Evolutionary conservation across 345 rosid genomes (phyloP), one percentile per base, ranked within the genome.

Genomic region (Psidium friedrichsthalianum): DNA sequence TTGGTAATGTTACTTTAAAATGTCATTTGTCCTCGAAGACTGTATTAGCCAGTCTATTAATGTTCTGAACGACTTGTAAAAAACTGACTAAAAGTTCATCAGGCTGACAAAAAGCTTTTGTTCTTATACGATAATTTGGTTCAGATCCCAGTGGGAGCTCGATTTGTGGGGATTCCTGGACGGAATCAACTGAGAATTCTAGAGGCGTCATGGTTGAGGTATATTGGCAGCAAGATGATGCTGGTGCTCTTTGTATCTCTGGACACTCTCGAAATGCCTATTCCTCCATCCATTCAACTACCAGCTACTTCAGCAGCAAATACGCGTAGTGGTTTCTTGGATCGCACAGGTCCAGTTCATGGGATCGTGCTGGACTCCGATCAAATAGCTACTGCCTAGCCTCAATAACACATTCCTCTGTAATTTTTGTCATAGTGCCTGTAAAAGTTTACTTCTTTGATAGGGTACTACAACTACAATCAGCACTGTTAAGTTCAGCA

Each of bases 201-300:
- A 88, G 90, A 76, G 98, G 99, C 32, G 22, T 93, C 21, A 95
- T 97, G 98, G 98, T 97, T 57, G 99, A 97, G 93, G 99, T 95
- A 11, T 93, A 93, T 88, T 97, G 98, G 99, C 92, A 93, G 86
- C 96, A 95, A 90, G 98, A 97, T 82, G 98, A 95, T 64, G 84
- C 94, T 6, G 98, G 99, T 40, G 82, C 94, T 58, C 95, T 97
- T 87, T 94, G 97, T 92, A 93, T 95, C 82, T 93, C 98, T 40
- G 95, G 98, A 36, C 96, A 95, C 87, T 95, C 98, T 10, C 40
- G 98, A 97, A 88, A 95, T 90, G 85, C 91, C 95, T 9, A 53
- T 95, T 16, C 98, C 98, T 81, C 88, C 86, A 25, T 84, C 89
- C 85, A 91, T 85, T 74, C 90, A 87, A 61, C 88, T 90, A 0